A percentile compares a stretch with the other conserved stretches of the same genome.
phyloP scores from a whole-genome alignment of 768 basidiomycete species.

The Mycena belliarum region DNA sequence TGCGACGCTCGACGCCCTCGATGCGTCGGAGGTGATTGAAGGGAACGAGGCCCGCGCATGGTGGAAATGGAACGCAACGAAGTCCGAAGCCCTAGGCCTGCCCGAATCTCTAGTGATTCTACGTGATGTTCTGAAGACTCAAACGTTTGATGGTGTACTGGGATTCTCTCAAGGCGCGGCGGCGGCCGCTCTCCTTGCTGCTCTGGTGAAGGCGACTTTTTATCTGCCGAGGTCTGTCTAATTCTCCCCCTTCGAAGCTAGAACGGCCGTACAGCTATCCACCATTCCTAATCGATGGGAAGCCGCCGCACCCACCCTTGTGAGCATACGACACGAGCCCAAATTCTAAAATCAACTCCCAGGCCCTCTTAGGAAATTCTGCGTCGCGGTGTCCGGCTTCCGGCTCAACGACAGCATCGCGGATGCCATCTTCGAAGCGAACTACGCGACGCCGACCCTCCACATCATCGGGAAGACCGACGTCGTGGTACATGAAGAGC shows the following conservation, averaged over 20 bases:
- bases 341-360: background rate
- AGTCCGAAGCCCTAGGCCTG: constrained; percentile 54
- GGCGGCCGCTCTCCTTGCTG: constrained; percentile 69
- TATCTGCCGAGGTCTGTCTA: background rate
- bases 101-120: constrained; percentile 57
- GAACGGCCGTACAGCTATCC: constrained; percentile 55
- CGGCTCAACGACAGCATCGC: constrained; percentile 50
- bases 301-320: constrained; percentile 76
- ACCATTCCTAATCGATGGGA: constrained; percentile 61
- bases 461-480: constrained; percentile 81
- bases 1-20: constrained; percentile 28
- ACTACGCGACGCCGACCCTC: constrained; percentile 70
- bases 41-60: constrained; percentile 58
- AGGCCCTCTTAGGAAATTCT: constrained; percentile 60
- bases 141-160: constrained; percentile 60
- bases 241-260: constrained; percentile 35
- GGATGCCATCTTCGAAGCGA: constrained; percentile 48
- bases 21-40: constrained; percentile 40
- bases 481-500: constrained; percentile 70
- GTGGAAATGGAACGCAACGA: constrained; percentile 62
- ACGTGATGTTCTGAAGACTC: constrained; percentile 55
- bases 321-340: too few relatives aligned
- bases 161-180: constrained; percentile 63
- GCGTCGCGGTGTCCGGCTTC: constrained; percentile 77
- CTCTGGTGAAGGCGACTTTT: constrained; percentile 51